These are phyloP conservation scores for Chlamydomonas schloesseri DNA, from an alignment of 139 green algal species.

Conservation along the genomic window DNA sequence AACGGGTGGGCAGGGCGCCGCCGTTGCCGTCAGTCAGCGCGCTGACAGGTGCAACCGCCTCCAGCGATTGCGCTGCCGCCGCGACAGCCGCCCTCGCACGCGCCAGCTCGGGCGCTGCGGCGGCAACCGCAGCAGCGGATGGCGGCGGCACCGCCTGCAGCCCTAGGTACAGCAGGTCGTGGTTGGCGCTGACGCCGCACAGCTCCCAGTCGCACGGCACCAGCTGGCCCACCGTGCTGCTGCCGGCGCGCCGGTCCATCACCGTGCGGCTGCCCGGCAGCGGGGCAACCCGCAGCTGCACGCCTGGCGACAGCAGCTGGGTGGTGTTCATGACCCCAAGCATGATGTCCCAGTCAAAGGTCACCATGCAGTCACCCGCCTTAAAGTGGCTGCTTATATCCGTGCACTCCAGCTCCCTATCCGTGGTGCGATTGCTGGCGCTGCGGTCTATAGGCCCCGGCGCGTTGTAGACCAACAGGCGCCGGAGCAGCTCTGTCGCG, in stretches of 20 bases:
- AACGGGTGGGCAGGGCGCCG: no score
- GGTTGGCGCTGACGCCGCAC: slow-evolving; percentile 5
- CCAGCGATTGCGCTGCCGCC: no score
- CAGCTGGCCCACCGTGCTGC: background rate
- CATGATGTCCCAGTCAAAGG: slow-evolving; percentile 7
- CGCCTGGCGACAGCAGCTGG: background rate
- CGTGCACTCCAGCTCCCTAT: no score
- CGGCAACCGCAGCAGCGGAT: no score
- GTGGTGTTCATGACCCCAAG: background rate
- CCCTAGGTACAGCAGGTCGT: slow-evolving; percentile 28
- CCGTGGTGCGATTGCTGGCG: no score
- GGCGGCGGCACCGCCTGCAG: background rate
- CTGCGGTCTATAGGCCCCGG: background rate
- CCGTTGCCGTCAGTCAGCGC: no score
- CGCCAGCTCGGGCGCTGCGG: no score
- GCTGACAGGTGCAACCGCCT: no score
- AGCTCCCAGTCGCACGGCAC: background rate
- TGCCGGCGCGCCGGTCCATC: background rate
- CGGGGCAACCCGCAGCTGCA: slow-evolving; percentile 1
- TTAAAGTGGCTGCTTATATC: background rate
- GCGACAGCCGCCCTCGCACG: no score
- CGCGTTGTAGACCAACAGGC: slow-evolving; percentile 12
- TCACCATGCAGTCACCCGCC: background rate
- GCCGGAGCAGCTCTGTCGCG: background rate
- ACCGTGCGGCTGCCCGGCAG: slow-evolving; percentile 3